Percentiles rank a stretch among this genome's conserved stretches.
phyloP scores from a whole-genome alignment of 306 rosid species.

The Sindora glabra region DNA sequence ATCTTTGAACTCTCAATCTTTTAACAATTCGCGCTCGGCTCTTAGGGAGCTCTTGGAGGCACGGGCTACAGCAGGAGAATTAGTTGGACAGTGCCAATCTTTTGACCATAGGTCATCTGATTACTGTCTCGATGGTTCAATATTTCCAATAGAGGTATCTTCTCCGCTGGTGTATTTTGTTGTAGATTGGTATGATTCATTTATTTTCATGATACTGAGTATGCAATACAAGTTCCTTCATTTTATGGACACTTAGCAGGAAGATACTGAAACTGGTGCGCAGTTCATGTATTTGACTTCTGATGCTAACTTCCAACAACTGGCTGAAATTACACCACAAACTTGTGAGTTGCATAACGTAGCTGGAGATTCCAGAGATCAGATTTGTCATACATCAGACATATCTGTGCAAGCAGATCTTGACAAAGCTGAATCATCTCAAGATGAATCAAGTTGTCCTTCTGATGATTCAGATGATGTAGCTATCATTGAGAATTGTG shows the following conservation, averaged over 20 bases:
- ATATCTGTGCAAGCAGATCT: slow-evolving; percentile 28
- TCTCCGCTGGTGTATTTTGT: neutral
- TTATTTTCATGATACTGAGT: neutral
- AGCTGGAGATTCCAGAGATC: slow-evolving; percentile 29
- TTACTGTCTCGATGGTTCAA: slow-evolving; percentile 36
- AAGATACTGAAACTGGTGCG: slow-evolving; percentile 54
- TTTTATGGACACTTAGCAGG: too few species aligned
- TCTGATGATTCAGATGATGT: slow-evolving; percentile 42
- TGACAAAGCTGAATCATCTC: slow-evolving; percentile 23
- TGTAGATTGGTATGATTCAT: neutral
- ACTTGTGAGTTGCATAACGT: slow-evolving; percentile 37
- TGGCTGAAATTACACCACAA: slow-evolving; percentile 46
- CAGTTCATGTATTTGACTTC: slow-evolving; percentile 42
- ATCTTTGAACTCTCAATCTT: slow-evolving; percentile 43
- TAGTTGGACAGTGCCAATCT: slow-evolving; percentile 51
- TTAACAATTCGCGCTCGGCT: slow-evolving; percentile 61
- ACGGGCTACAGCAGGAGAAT: slow-evolving; percentile 46
- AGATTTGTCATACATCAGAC: slow-evolving; percentile 26
- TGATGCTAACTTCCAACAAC: slow-evolving; percentile 45
- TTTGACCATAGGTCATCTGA: slow-evolving; percentile 51
- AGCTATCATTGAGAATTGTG: slow-evolving; percentile 32
- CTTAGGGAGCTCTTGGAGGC: slow-evolving; percentile 72
- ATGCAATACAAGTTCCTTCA: too few species aligned
- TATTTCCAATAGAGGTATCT: slow-evolving; percentile 46
- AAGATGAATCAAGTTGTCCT: slow-evolving; percentile 15